Base-by-base conservation (phyloP, 768 basidiomycete genomes). In the Bullera alba region DNA sequence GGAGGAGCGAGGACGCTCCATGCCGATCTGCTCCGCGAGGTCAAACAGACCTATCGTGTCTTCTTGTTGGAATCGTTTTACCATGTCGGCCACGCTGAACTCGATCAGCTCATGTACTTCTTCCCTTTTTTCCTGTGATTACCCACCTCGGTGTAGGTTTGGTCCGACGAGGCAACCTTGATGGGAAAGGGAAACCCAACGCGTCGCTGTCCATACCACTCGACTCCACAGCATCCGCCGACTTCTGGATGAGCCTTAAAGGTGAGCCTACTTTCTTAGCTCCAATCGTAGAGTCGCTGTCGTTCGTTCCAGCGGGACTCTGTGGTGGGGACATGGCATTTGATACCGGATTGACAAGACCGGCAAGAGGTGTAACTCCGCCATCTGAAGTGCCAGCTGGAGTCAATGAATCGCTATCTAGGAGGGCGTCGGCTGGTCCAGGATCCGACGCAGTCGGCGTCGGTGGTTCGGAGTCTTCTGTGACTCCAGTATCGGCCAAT, bases 71-170 rank as follows among this genome's bases (percentile, higher is more conserved):
- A 72, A 71, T 14, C 67, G 63, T 34, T 80, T 84, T 15, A 92
- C 86, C 19, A 92, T 75, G 55, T 93, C 88, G 15, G 90, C 87
- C 0, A 95, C 89, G 35, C 69, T 70, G 36, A 15, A 2, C 3
- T 4, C 12, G 38, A 4, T 48, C 12, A 1, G 5, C 49, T 27
- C 36, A 39, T 6, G 7, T 17, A 45, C 8, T 37, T n/a, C n/a
- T n/a, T n/a, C n/a, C n/a, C n/a, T n/a, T n/a, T n/a, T n/a, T n/a
- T n/a, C n/a, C n/a, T n/a, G 16, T 22, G 19, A 50, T 29, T 23
- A 53, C 65, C 48, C 34, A 65, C 56, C 61, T 69, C 12, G 66
- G 65, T 14, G 66, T 63, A 17, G 69, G 72, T 29, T 65, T 55
- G 1, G 65, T 51, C 29, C 74, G 45, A 3, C 72, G 56, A 26